Evolutionary conservation across 2,329 filamentous ascomycete species (phyloP).

Genomic region (Cladobotryum protrusum): DNA sequence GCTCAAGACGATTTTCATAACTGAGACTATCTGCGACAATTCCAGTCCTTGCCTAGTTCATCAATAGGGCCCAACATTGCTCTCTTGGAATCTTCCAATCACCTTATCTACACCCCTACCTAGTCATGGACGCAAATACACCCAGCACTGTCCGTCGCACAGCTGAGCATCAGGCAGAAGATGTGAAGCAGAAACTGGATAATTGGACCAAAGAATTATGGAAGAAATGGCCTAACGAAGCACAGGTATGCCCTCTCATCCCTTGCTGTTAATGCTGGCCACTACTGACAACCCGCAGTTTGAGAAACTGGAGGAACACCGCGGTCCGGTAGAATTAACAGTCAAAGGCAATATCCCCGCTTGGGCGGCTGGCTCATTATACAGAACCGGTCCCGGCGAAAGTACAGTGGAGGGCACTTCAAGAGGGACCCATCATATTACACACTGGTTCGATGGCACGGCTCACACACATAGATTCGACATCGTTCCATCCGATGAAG

Average conservation of each 20-base stretch:
- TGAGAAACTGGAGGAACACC: constrained; percentile 59
- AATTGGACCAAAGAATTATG: constrained; percentile 29
- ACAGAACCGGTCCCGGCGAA: constrained; percentile 66
- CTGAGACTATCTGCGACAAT: no score
- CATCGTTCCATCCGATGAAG: constrained; percentile 42
- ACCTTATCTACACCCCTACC: no score
- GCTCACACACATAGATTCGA: constrained; percentile 67
- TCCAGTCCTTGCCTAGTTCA: no score
- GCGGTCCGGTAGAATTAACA: constrained; percentile 54
- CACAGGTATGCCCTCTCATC: constrained; percentile 31
- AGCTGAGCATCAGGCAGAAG: constrained; percentile 21
- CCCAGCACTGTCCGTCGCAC: constrained; percentile 23
- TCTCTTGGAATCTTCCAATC: no score
- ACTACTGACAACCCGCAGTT: constrained; percentile 43
- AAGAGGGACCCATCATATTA: constrained; percentile 53
- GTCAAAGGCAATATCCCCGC: constrained; percentile 62
- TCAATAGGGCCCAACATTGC: no score
- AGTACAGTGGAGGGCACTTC: constrained; percentile 53
- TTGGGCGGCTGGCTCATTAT: constrained; percentile 66
- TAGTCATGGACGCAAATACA: constrained; percentile 23
- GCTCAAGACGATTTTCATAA: no score
- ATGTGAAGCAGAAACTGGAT: constrained; percentile 16
- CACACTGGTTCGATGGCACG: constrained; percentile 80
- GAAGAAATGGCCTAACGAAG: constrained; percentile 43
- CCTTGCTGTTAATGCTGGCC: background rate